Evolutionary conservation across 805 yeast species (phyloP), one percentile per base, ranked within the genome.

Genomic region (Hanseniaspora singularis): DNA sequence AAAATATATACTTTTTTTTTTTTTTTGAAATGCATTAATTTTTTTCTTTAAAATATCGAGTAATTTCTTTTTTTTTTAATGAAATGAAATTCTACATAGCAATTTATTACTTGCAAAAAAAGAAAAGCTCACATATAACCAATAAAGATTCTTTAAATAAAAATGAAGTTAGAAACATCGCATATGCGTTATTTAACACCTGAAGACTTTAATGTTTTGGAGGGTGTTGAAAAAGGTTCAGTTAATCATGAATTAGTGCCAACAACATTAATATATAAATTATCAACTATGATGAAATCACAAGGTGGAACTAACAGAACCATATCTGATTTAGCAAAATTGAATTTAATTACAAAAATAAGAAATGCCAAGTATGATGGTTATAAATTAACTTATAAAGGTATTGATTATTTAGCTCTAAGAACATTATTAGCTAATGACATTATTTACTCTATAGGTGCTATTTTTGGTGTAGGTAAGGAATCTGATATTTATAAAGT

Each of bases 331-430:
- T 69, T 92, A 51, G 96, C 97, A 22, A 89, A 89, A 63, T 65
- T 86, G 51, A 86, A 79, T 55, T 67, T 92, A 43, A 73, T 92
- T 20, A 71, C 89, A 1, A 72, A 79, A 52, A 69, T 86, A 50
- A 73, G 95, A 65, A 92, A 92, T 62, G 94, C 96, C 28, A 85
- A 79, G 56, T 89, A 92, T 63, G 98, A 92, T 61, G 99, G 99
- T 11, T 92, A 84, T 66, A 72, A 89, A 54, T 65, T 92, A 53
- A 81, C 95, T 0, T 88, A 81, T 61, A 76, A 75, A 40, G 99
- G 99, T 3, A 84, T 79, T 63, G 99, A 92, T 64, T 92, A 84
- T 60, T 70, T 92, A 53, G 97, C 97, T 0, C 69, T 92, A 53
- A 86, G 81, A 62, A 73, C 94, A 8, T 76, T 92, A 77, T 68